A percentile compares a stretch with the other conserved stretches of the same genome.
These are phyloP conservation scores for Barbatosphaeria neglecta DNA, from an alignment of 495 filamentous ascomycete species.

Conservation along the genomic window DNA sequence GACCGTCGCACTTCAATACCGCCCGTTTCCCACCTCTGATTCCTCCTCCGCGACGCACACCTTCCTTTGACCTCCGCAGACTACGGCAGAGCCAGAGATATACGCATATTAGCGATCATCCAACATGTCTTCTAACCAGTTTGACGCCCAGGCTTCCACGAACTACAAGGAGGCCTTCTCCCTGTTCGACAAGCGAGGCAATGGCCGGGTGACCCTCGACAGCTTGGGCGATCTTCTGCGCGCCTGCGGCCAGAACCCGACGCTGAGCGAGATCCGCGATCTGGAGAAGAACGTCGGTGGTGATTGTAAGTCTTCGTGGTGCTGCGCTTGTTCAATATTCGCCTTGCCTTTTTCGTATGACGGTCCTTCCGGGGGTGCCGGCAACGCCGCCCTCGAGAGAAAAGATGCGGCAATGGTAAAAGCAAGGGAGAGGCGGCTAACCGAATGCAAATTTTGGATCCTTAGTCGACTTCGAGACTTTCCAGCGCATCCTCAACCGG, in stretches of 20 bases:
- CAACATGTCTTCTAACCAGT: slow-evolving; percentile 36
- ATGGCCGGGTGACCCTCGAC: slow-evolving; percentile 73
- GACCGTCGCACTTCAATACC: too few species aligned
- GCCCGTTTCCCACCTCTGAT: background rate
- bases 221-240: slow-evolving; percentile 86
- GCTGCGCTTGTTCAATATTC: too few species aligned
- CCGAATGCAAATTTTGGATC: background rate
- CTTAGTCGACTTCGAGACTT: slow-evolving; percentile 93
- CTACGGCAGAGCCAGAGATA: background rate
- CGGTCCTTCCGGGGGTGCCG: too few species aligned
- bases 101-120: slow-evolving; percentile 4
- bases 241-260: slow-evolving; percentile 96
- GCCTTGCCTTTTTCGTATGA: too few species aligned
- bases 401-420: background rate
- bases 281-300: slow-evolving; percentile 76
- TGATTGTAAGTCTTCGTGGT: slow-evolving; percentile 64
- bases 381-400: too few species aligned
- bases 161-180: slow-evolving; percentile 99
- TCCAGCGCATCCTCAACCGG: slow-evolving; percentile 88
- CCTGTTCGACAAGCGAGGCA: slow-evolving; percentile 97
- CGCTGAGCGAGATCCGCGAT: slow-evolving; percentile 79
- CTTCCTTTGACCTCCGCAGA: background rate
- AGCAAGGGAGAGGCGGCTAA: background rate
- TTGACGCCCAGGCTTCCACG: slow-evolving; percentile 69
- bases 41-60: background rate